Base-by-base conservation (phyloP, 2,329 filamentous ascomycete genomes). In the Colletotrichum echinochloae region DNA sequence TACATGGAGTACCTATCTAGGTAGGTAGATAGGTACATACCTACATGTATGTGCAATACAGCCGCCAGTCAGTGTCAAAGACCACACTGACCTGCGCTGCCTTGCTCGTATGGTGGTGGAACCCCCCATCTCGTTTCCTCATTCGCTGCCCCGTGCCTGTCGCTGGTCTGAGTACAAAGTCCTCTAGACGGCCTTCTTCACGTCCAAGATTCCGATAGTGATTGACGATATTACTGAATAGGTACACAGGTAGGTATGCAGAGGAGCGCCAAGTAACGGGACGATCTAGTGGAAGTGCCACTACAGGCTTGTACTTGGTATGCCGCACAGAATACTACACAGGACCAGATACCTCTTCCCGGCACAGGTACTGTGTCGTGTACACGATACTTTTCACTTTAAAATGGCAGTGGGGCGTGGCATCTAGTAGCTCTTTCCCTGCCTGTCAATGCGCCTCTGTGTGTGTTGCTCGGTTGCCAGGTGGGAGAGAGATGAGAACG, bases 351-450 rank as follows among this genome's bases (percentile, higher is more conserved):
- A 41, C 9, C 37, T 63, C 11, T 55, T 16, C 44, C 12, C 23
- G 23, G 33, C 18, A 23, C 52, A 62, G 46, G 60, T 63, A 63
- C 44, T 18, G 26, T 48, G 48, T 30, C n/a, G 3, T 5, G 41
- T 12, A 23, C 9, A n/a, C 8, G 9, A 20, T n/a, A 46, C 41
- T 6, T 41, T 49, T 30, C 26, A 48, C 44, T 48, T 35, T 49
- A 28, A 60, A 62, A 52, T 62, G 35, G 26, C 26, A 41, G 55
- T 48, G 55, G 66, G 48, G 64, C 46, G 46, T 57, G 18, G 41
- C 56, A 54, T 39, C 23, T 60, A 28, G 56, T 67, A 70, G 51
- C 67, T 62, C 67, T 33, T 67, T 67, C 67, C 63, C 57, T 67
- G 64, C 56, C 67, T 67, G 67, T 62, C 63, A 33, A 33, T 49